These are phyloP conservation scores for Cladosporium cucumerinum DNA, from an alignment of 2,329 filamentous ascomycete genomes.

Conservation along the genomic window DNA sequence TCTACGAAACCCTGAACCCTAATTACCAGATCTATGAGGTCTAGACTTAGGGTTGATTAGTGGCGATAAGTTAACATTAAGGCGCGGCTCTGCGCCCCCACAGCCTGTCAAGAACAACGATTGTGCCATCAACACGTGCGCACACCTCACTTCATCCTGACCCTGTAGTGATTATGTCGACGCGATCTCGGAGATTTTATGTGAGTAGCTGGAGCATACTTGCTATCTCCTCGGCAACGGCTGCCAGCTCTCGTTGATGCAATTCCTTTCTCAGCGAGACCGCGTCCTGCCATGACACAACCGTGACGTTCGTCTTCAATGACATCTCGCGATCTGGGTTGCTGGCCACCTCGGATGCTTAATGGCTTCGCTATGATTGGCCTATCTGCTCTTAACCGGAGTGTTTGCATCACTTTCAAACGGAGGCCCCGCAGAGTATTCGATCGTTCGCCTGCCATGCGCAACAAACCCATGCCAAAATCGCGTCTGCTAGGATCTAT, in stretches of 20 bases:
- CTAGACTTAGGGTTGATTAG: not conserved
- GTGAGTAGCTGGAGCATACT: not conserved
- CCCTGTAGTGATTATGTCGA: not conserved
- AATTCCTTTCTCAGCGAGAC: not conserved
- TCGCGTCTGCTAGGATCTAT: not conserved
- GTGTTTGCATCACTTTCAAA: not conserved
- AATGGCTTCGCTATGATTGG: not conserved
- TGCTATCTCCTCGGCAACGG: not conserved
- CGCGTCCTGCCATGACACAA: conserved; percentile 4
- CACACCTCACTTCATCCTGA: not conserved
- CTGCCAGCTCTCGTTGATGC: conserved; percentile 5
- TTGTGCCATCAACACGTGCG: not conserved
- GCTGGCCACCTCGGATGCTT: not conserved
- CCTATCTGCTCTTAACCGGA: not conserved
- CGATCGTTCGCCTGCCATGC: not conserved
- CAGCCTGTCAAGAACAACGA: not conserved
- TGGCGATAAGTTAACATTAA: not conserved
- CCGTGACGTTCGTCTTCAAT: conserved; percentile 1
- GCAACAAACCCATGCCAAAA: not conserved
- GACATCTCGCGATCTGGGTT: conserved; percentile 9
- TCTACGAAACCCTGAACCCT: not conserved
- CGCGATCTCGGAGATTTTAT: not conserved
- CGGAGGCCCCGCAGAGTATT: not conserved
- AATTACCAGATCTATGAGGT: too few relatives aligned
- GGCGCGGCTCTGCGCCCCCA: not conserved